phyloP scores from a whole-genome alignment of 371 early-diverging fungal species.

The Hamiltosporidium magnivora region DNA sequence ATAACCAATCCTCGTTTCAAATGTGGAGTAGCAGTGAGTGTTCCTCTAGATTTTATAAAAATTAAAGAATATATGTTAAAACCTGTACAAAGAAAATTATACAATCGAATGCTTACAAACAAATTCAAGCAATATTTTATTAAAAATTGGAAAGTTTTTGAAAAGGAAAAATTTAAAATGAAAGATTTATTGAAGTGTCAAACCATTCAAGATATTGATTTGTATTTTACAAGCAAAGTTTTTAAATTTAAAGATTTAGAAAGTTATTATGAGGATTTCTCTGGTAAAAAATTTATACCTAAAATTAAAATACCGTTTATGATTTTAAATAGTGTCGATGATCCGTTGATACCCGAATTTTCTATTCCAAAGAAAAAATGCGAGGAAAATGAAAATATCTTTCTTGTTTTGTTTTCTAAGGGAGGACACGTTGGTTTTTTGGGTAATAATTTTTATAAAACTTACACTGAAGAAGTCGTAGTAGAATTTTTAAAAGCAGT shows the following conservation, averaged over 20 bases:
- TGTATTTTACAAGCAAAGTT: conserved; percentile 11
- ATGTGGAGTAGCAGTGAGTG: conserved; percentile 24
- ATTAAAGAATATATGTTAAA: conserved; percentile 13
- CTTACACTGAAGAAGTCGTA: background rate
- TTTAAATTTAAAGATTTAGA: conserved; percentile 18
- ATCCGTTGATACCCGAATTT: conserved; percentile 46
- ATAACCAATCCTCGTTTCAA: conserved; percentile 2
- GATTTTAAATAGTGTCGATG: conserved; percentile 50
- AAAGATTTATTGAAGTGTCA: background rate
- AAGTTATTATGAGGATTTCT: conserved; percentile 39
- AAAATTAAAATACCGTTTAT: conserved; percentile 44
- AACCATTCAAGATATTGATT: conserved; percentile 22
- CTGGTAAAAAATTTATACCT: conserved; percentile 23
- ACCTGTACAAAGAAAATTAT: background rate
- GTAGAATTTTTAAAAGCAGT: background rate
- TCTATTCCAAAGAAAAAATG: conserved; percentile 41
- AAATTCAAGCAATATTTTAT: conserved; percentile 39
- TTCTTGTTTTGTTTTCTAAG: conserved; percentile 30
- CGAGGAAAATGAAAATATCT: conserved; percentile 31
- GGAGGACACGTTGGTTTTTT: conserved; percentile 54
- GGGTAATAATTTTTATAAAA: background rate
- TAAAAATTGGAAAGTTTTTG: conserved; percentile 19
- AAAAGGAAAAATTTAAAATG: conserved; percentile 3
- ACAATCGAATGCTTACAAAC: conserved; percentile 2
- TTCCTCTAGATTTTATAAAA: conserved; percentile 30